Conservation (phyloP, 352 stramenopile species). For the Globisporangium nodosum region DNA sequence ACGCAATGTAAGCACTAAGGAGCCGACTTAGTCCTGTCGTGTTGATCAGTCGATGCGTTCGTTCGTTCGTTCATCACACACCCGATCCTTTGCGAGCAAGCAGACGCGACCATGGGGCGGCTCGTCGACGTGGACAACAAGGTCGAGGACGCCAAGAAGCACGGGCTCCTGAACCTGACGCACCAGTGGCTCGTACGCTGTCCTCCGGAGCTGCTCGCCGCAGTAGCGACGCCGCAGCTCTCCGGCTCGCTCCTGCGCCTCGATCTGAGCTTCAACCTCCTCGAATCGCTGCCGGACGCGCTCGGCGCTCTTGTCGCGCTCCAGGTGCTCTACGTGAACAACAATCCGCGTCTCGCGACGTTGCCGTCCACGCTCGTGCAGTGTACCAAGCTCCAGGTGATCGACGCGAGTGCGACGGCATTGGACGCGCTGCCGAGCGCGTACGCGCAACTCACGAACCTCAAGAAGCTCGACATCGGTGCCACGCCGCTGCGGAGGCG, state of each 20-base stretch:
- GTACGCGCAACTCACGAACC: constrained; percentile 52
- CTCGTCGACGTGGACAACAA: constrained; percentile 28
- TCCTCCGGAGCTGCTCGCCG: constrained; percentile 32
- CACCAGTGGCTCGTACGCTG: constrained; percentile 35
- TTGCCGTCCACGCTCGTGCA: constrained; percentile 52
- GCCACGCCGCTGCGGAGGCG: constrained; percentile 55
- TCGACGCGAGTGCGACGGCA: constrained; percentile 69
- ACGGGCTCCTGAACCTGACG: constrained; percentile 55
- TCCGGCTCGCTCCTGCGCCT: constrained; percentile 45
- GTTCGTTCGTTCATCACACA: not conserved
- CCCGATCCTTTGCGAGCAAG: not conserved
- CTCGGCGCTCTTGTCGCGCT: constrained; percentile 54
- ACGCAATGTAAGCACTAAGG: not conserved
- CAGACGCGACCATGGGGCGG: constrained; percentile 16
- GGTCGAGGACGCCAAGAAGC: constrained; percentile 51
- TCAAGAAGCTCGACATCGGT: constrained; percentile 70
- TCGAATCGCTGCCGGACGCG: constrained; percentile 46
- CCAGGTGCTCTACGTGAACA: constrained; percentile 78
- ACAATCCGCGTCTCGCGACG: constrained; percentile 60
- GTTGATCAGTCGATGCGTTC: not conserved
- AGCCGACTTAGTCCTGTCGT: not conserved
- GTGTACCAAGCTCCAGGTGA: constrained; percentile 59
- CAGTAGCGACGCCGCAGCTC: constrained; percentile 18
- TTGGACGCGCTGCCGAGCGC: constrained; percentile 57
- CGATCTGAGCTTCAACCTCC: constrained; percentile 80